Base-by-base conservation (phyloP, 2,329 filamentous ascomycete genomes). In the Sporothrix euskadiensis region DNA sequence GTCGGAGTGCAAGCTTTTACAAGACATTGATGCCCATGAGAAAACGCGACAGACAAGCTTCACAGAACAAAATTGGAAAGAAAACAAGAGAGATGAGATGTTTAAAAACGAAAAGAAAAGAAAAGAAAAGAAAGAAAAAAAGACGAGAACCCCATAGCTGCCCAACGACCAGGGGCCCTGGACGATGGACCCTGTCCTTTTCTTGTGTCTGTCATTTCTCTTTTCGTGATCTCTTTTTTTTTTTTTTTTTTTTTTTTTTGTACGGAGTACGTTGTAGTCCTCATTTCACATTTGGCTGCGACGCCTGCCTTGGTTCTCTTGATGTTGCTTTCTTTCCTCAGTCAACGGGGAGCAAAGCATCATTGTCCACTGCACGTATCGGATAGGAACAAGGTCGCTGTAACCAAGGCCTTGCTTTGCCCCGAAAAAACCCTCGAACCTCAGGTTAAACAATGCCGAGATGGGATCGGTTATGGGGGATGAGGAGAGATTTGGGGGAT, bases 361-460 rank as follows among this genome's bases (percentile, higher is more conserved):
- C 41, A 3, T 44, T 9, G 41, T 14, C 39, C 39, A 41, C 39
- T 9, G 41, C 9, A 10, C 41, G 3, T 44, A 44, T 44, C 12
- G 41, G 19, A 2, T 16, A 49, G 14, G 44, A 49, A 19, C 44
- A 49, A 19, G 26, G 26, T 47, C 35, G n/a, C 32, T 35, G 35
- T 39, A 44, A 22, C 19, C 19, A 44, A 22, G 44, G 44, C 19
- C 16, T 39, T 35, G 35, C 35, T 59, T 59, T 19, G 30, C 32
- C 32, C 32, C 12, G 19, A 14, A 26, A 14, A 9, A 32, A 5
- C 32, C 8, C 35, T 35, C 35, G 35, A 35, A 4, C 35, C 35
- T 35, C 69, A 61, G 39, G 39, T 56, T 59, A 47, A 71, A 59
- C 35, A 59, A 35, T 61, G 54, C 69, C 54, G 39, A 49, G 44